These are phyloP conservation scores for Durusdinium trenchii DNA, from an alignment of 73 alveolate species.

Conservation along the genomic window DNA sequence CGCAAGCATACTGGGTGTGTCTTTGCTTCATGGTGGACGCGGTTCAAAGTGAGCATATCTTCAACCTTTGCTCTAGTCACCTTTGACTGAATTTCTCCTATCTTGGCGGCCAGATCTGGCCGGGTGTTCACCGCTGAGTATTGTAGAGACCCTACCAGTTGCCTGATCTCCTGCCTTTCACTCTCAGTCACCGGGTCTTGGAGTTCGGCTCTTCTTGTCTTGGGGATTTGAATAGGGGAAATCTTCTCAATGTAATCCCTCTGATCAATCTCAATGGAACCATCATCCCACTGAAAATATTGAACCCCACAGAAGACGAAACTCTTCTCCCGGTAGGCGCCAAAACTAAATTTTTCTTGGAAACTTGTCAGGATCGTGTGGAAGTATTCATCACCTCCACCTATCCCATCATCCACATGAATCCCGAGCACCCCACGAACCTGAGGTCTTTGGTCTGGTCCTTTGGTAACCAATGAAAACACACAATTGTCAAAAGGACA, in stretches of 20 bases:
- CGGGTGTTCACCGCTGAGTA: not conserved
- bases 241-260: too few species aligned
- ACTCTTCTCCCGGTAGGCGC: not conserved
- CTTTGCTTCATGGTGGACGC: not conserved
- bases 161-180: not conserved
- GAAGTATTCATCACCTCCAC: not conserved
- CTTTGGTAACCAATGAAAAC: not conserved
- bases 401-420: not conserved
- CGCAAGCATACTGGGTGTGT: not conserved
- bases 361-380: not conserved
- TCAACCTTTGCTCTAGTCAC: not conserved
- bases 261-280: not conserved
- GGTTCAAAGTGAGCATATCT: not conserved
- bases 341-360: not conserved
- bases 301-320: not conserved
- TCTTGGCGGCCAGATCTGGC: not conserved
- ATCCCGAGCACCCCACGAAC: not conserved
- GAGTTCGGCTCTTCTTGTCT: not conserved
- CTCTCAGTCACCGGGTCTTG: not conserved
- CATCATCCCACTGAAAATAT: not conserved
- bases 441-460: too few species aligned
- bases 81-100: not conserved
- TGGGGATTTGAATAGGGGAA: not conserved
- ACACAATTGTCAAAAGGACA: not conserved
- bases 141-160: not conserved